Evolutionary conservation across 2,329 filamentous ascomycete species (phyloP).

Genomic region (Ophiosphaerella korrae): DNA sequence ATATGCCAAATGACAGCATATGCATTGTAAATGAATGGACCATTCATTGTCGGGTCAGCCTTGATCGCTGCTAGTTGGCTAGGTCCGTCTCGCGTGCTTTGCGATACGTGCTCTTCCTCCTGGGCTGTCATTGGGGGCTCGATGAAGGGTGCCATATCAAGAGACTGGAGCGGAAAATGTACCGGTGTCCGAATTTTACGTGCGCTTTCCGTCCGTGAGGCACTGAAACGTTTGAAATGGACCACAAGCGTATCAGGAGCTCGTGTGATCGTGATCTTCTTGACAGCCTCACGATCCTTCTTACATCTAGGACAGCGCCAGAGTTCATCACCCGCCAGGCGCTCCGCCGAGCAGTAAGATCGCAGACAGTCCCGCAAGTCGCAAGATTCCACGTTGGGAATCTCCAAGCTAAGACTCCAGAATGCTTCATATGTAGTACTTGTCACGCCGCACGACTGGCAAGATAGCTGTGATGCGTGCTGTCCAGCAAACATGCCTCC

Average conservation of each 20-base stretch:
- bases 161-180: conserved; percentile 74
- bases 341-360: conserved; percentile 71
- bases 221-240: conserved; percentile 73
- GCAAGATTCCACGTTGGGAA: conserved; percentile 64
- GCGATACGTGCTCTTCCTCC: conserved; percentile 45
- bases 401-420: conserved; percentile 73
- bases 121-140: conserved; percentile 53
- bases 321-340: conserved; percentile 68
- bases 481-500: conserved; percentile 79
- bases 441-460: conserved; percentile 65
- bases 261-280: conserved; percentile 75
- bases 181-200: conserved; percentile 74
- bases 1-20: conserved; percentile 84
- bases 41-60: conserved; percentile 50
- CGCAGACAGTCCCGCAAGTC: conserved; percentile 72
- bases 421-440: conserved; percentile 73
- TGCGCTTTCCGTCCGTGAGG: conserved; percentile 60
- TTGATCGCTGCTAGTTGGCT: conserved; percentile 41
- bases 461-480: conserved; percentile 65
- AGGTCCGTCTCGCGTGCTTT: conserved; percentile 30
- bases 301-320: conserved; percentile 80
- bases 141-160: conserved; percentile 67
- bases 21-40: conserved; percentile 77
- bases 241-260: conserved; percentile 80
- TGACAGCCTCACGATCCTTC: conserved; percentile 67